Base-by-base conservation (phyloP, 371 early-diverging fungal genomes). In the Rozella allomycis region DNA sequence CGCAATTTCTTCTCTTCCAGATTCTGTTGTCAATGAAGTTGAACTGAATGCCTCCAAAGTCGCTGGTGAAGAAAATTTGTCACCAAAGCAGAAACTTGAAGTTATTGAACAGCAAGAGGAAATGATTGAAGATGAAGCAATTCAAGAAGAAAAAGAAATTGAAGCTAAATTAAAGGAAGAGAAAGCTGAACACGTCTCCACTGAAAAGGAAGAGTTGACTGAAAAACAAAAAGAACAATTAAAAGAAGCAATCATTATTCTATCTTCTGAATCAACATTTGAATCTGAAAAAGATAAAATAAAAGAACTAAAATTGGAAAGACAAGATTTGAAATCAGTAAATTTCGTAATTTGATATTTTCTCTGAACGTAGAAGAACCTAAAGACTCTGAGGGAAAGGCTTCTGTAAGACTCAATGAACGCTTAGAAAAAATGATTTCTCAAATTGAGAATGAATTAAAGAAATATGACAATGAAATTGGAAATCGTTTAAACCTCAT, bases 61-160 rank as follows among this genome's bases (percentile, higher is more conserved):
- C n/a, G n/a, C n/a, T n/a, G n/a, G n/a, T 34, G 72, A 72, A 12
- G 88, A 87, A 35, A 69, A 65, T 17, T 80, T 83, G 23, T 83
- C 88, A n/a, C 65, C 71, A 37, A 78, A 82, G 55, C 85, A 86
- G 47, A 74, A 80, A 53, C 57, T 91, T 26, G 81, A 85, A 39
- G 84, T 87, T 9, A 50, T 91, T 37, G 73, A 84, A 41, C 78
- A 88, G 47, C 88, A 88, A 52, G 84, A 88, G 49, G 86, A 87
- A 45, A 56, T 88, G 38, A 88, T 88, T 39, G 79, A 74, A 38
- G 83, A 84, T 39, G 91, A 90, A 50, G 58, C 55, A 20, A 52
- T 49, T 37, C 60, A 60, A 33, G 56, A 55, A 27, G 42, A 37
- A n/a, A n/a, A n/a, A n/a, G n/a, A n/a, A n/a, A n/a, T n/a, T n/a